These are phyloP conservation scores for Diplocarpon rosae DNA, from an alignment of 2,329 filamentous ascomycete species.

Conservation along the genomic window DNA sequence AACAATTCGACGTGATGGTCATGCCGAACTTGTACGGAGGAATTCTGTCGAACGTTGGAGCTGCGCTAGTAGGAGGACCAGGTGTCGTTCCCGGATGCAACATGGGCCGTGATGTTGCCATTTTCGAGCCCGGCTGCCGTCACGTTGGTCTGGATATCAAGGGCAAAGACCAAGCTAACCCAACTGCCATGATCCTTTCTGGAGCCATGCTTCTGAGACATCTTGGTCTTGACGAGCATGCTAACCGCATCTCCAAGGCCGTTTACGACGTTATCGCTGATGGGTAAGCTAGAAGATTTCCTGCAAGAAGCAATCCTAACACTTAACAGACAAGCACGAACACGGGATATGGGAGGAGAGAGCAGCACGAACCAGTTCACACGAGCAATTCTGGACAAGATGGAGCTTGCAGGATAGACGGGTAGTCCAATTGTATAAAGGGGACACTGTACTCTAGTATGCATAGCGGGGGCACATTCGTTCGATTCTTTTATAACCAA, in stretches of 20 bases:
- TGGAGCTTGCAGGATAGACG: conserved; percentile 49
- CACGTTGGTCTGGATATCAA: conserved; percentile 99
- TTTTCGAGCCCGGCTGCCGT: conserved; percentile 98
- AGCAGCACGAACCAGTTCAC: conserved; percentile 92
- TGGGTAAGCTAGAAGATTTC: conserved; percentile 48
- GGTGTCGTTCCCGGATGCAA: conserved; percentile 98
- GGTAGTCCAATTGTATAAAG: conserved; percentile 20
- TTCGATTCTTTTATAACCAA: not conserved
- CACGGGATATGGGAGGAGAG: conserved; percentile 89
- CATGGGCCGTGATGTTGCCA: conserved; percentile 96
- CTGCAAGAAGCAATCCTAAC: conserved; percentile 23
- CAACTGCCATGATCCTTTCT: conserved; percentile 87
- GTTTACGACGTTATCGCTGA: conserved; percentile 71
- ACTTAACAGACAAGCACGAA: conserved; percentile 61
- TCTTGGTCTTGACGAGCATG: conserved; percentile 93
- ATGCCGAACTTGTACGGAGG: conserved; percentile 99
- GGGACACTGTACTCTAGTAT: conserved; percentile 22
- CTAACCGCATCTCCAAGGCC: conserved; percentile 92
- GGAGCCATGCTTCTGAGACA: conserved; percentile 96
- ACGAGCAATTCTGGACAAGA: conserved; percentile 83
- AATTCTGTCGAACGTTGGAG: conserved; percentile 97
- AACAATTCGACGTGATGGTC: conserved; percentile 99
- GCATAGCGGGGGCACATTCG: conserved; percentile 15
- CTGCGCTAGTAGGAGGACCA: conserved; percentile 90
- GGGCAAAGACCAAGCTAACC: conserved; percentile 99